Conservation (phyloP, 2,329 filamentous ascomycete genomes). For the Cercospora zeae-maydis region DNA sequence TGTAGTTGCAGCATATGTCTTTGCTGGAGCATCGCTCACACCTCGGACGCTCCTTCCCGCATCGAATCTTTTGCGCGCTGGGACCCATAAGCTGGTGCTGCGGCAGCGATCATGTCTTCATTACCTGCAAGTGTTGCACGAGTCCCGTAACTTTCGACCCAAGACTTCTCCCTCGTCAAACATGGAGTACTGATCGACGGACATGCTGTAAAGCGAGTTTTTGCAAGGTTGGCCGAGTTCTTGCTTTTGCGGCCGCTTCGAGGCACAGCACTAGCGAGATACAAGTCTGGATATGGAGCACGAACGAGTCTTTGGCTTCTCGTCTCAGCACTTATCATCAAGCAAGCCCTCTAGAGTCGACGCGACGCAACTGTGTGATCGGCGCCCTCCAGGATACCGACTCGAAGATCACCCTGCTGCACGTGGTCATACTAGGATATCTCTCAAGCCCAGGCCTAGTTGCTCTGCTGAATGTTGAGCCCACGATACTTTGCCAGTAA, state of each 20-base stretch:
- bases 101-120: background rate
- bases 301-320: background rate
- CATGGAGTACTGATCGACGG: background rate
- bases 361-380: background rate
- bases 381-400: background rate
- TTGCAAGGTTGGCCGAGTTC: background rate
- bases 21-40: slow-evolving; percentile 9
- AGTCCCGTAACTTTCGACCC: background rate
- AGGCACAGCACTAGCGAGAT: background rate
- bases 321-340: background rate
- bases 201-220: background rate
- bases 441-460: background rate
- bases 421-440: background rate
- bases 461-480: background rate
- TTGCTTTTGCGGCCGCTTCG: background rate
- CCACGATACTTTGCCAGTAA: no score
- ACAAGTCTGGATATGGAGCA: background rate
- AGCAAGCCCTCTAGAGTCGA: background rate
- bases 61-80: slow-evolving; percentile 10
- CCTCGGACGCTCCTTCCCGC: slow-evolving; percentile 11
- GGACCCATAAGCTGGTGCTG: background rate
- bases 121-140: slow-evolving; percentile 4
- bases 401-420: background rate
- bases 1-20: slow-evolving; percentile 11
- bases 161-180: background rate